phyloP scores from a whole-genome alignment of 495 filamentous ascomycete genomes.

The Glarea lozoyensis region DNA sequence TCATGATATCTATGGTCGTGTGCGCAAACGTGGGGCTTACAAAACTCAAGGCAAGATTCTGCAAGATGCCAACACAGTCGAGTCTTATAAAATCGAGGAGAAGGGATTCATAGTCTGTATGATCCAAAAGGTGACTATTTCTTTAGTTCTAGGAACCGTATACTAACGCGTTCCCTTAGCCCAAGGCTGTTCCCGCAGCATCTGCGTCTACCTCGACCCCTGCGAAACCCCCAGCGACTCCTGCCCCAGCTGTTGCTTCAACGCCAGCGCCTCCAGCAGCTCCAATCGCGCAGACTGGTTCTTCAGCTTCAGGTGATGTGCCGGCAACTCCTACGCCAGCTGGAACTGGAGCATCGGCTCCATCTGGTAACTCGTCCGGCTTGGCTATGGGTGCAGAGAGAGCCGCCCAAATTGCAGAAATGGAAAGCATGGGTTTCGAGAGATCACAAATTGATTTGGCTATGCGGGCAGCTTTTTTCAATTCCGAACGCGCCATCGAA shows the following conservation, averaged over 20 bases:
- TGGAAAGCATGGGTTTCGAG: conserved; percentile 95
- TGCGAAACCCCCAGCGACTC: conserved; percentile 56
- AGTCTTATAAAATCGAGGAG: conserved; percentile 95
- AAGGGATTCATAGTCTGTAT: conserved; percentile 99
- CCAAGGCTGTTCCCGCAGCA: conserved; percentile 11
- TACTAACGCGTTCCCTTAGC: conserved; percentile 6
- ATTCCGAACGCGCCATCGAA: conserved; percentile 94
- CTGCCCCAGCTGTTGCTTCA: conserved; percentile 51
- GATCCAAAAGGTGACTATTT: conserved; percentile 94
- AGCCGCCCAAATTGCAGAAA: conserved; percentile 79
- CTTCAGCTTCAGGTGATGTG: conserved; percentile 34
- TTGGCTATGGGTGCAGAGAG: conserved; percentile 76
- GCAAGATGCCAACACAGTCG: conserved; percentile 91
- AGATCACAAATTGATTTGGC: conserved; percentile 80
- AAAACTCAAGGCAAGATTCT: conserved; percentile 77
- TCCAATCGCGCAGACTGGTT: conserved; percentile 29
- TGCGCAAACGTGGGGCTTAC: conserved; percentile 7
- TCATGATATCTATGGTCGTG: neutral
- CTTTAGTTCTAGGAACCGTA: too few relatives aligned
- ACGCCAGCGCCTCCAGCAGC: conserved; percentile 54
- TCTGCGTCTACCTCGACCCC: conserved; percentile 40
- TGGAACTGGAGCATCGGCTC: conserved; percentile 30
- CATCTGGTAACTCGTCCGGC: conserved; percentile 65
- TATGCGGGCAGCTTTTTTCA: conserved; percentile 92
- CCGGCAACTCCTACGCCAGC: conserved; percentile 59